Base-by-base conservation (phyloP, 306 rosid genomes). In the Vigna unguiculata region DNA sequence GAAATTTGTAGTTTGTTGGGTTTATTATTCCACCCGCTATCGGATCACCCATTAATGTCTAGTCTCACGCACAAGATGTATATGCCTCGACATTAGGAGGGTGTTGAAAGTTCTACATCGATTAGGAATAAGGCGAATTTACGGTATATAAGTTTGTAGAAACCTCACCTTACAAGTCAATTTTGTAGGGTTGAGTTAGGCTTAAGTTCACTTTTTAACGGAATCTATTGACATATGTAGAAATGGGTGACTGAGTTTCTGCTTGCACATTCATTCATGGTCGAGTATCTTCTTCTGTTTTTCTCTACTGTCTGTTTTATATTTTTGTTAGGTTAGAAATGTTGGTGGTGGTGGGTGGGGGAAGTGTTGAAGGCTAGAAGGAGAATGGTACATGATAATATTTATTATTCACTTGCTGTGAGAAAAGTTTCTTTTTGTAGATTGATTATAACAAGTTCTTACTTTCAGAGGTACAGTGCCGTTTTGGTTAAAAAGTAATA, bases 191-290 rank as follows among this genome's bases (percentile, higher is more conserved):
- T n/a, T n/a, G n/a, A n/a, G n/a, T n/a, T n/a, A n/a, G n/a, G n/a
- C n/a, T n/a, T n/a, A n/a, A n/a, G n/a, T n/a, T n/a, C n/a, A n/a
- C n/a, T n/a, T n/a, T n/a, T n/a, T n/a, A n/a, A n/a, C n/a, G n/a
- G n/a, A n/a, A n/a, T n/a, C n/a, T n/a, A n/a, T n/a, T n/a, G 30
- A 28, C 30, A 28, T n/a, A n/a, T 28, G 32, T 48, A 28, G 43
- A 49, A 70, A 51, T 11, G 70, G 75, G 75, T 70, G 47, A 17
- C 61, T 30, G 12, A 53, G 25, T 32, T 28, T 28, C 30, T 28
- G 3, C 32, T 28, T 4, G 32, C 32, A 32, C 5, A 32, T 32
- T 32, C 62, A 30, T 49, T 51, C 17, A 10, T 69, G 59, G 30
- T n/a, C 62, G 32, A 32, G 48, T 70, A 51, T 17, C 47, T 22